Conservation (phyloP, 345 rosid genomes). For the Camelina laxa region DNA sequence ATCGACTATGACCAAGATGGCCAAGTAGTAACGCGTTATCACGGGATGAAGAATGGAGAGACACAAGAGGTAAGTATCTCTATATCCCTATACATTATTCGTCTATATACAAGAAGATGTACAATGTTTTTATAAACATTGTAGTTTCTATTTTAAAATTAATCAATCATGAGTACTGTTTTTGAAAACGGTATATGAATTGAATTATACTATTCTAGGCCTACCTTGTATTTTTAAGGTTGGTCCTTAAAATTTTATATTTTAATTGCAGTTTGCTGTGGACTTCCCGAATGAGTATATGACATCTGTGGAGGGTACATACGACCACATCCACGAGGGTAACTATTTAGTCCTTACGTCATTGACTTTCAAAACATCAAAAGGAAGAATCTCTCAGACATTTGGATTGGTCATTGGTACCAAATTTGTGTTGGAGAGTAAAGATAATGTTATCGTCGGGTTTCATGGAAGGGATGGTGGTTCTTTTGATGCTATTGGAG, state of each 20-base stretch:
- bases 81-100: not conserved
- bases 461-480: conserved; percentile 27
- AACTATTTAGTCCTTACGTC: conserved; percentile 19
- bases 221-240: not conserved
- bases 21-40: conserved; percentile 12
- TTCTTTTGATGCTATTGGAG: conserved; percentile 28
- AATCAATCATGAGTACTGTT: not conserved
- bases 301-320: conserved; percentile 28
- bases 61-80: conserved; percentile 32
- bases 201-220: not conserved
- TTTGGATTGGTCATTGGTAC: conserved; percentile 18
- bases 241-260: not conserved
- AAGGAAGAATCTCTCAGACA: conserved; percentile 5
- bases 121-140: not conserved
- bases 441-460: conserved; percentile 6
- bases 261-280: conserved; percentile 18
- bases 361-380: conserved; percentile 29
- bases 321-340: not conserved
- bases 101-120: not conserved
- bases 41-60: conserved; percentile 36
- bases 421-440: not conserved
- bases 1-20: conserved; percentile 33
- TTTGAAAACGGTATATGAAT: not conserved
- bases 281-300: conserved; percentile 36
- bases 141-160: not conserved